phyloP scores from a whole-genome alignment of 192 early-diverging fungal genomes.

The Backusella luteola region DNA sequence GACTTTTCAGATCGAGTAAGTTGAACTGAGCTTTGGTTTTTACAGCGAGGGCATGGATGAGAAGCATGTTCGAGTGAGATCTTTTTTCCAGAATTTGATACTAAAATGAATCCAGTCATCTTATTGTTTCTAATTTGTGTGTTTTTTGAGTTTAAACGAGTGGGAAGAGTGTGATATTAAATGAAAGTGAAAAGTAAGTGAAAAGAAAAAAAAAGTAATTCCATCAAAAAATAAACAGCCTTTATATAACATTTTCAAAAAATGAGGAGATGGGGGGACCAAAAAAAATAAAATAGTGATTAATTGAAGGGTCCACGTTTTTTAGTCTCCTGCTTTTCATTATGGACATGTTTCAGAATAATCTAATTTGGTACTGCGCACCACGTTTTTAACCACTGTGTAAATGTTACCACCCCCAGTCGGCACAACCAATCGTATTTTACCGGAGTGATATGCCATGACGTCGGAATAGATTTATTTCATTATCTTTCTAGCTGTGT shows the following conservation, averaged over 20 bases:
- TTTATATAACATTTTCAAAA: not conserved
- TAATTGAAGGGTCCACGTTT: conserved; percentile 8
- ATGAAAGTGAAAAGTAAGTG: not conserved
- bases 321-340: not conserved
- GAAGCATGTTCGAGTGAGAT: conserved; percentile 30
- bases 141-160: not conserved
- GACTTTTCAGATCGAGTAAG: conserved; percentile 34
- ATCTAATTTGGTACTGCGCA: not conserved
- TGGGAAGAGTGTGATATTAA: not conserved
- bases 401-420: not conserved
- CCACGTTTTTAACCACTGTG: not conserved
- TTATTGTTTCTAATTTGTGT: not conserved
- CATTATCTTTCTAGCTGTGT: not conserved
- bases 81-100: conserved; percentile 28
- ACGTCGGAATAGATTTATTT: conserved; percentile 7
- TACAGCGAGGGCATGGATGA: conserved; percentile 38
- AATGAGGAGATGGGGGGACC: not conserved
- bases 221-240: not conserved
- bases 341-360: not conserved
- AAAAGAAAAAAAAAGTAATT: not conserved
- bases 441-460: not conserved
- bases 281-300: not conserved
- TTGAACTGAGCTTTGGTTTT: conserved; percentile 28
- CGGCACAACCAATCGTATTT: not conserved
- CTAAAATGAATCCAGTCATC: conserved; percentile 16